Base-by-base conservation (phyloP, 306 rosid genomes). In the Begonia masoniana region DNA sequence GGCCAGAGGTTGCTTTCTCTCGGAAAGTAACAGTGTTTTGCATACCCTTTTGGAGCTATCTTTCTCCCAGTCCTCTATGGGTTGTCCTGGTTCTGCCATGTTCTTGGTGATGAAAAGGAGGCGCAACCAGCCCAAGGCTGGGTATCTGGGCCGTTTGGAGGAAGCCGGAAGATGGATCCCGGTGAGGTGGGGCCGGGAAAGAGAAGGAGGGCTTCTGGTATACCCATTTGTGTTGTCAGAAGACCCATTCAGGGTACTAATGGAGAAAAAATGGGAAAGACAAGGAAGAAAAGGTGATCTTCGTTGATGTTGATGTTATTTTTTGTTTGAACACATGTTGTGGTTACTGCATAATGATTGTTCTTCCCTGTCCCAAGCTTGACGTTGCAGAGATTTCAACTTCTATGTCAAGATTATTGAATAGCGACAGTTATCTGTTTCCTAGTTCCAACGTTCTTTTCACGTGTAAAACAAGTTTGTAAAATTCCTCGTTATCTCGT, bases 241-340 rank as follows among this genome's bases (percentile, higher is more conserved):
- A 52, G 74, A 60, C 47, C 97, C 97, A 0, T 89, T 89, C 50
- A 72, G 78, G 35, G 52, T 72, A 46, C 69, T 89, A 80, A 82
- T 82, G 56, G 10, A 13, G 56, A 59, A 26, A n/a, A 65, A 1
- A 43, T 43, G 0, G 42, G 13, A 10, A 43, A 19, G 23, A 19
- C 47, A 9, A 47, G 60, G 0, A 36, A 51, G 58, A 56, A 50
- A 60, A 73, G 41, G 81, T 67, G 55, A 63, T 89, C 13, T 80
- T 82, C 53, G 83, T 85, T 1, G 97, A 89, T 67, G 71, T 85
- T 5, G 82, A n/a, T n/a, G n/a, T n/a, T n/a, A n/a, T n/a, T n/a
- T 89, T 50, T 71, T 89, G 83, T 89, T 89, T 47, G 97, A 89
- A 62, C 97, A 89, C 56, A 82, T 89, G 94, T 43, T 85, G 62